These are phyloP conservation scores for Epichloe bromicola DNA, from an alignment of 2,329 filamentous ascomycete species.

Conservation along the genomic window DNA sequence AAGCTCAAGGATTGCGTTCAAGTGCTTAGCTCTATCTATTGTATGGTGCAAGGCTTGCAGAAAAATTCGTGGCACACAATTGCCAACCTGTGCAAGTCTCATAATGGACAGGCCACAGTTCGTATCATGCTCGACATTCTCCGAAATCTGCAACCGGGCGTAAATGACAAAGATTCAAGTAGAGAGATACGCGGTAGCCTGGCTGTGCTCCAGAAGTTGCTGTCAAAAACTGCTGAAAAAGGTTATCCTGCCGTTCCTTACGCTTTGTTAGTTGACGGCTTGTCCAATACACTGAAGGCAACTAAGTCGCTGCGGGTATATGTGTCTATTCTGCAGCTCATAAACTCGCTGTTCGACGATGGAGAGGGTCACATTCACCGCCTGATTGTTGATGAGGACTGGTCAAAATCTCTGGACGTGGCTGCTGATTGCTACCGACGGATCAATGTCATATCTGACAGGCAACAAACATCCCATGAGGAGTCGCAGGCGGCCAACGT, in stretches of 20 bases:
- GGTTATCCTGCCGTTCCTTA: conserved; percentile 48
- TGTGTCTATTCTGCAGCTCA: conserved; percentile 34
- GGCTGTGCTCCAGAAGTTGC: conserved; percentile 47
- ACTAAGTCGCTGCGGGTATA: conserved; percentile 33
- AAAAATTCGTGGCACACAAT: conserved; percentile 58
- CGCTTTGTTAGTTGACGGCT: conserved; percentile 43
- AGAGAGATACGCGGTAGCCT: conserved; percentile 50
- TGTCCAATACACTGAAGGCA: conserved; percentile 35
- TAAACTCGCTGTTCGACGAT: conserved; percentile 43
- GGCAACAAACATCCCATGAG: conserved; percentile 12
- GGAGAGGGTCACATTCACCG: conserved; percentile 38
- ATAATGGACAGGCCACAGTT: conserved; percentile 58
- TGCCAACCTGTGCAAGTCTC: conserved; percentile 57
- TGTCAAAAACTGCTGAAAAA: conserved; percentile 45
- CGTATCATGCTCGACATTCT: conserved; percentile 51
- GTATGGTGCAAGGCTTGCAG: conserved; percentile 45
- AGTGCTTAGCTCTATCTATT: conserved; percentile 60
- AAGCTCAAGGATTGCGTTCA: conserved; percentile 55
- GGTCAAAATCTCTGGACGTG: conserved; percentile 47
- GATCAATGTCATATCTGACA: conserved; percentile 14
- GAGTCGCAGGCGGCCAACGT: conserved; percentile 24
- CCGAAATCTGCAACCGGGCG: conserved; percentile 31
- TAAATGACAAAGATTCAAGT: conserved; percentile 36
- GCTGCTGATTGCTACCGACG: conserved; percentile 39
- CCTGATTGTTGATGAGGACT: conserved; percentile 51